Evolutionary conservation across 2,329 filamentous ascomycete species (phyloP).

Genomic region (Fusarium sp.): DNA sequence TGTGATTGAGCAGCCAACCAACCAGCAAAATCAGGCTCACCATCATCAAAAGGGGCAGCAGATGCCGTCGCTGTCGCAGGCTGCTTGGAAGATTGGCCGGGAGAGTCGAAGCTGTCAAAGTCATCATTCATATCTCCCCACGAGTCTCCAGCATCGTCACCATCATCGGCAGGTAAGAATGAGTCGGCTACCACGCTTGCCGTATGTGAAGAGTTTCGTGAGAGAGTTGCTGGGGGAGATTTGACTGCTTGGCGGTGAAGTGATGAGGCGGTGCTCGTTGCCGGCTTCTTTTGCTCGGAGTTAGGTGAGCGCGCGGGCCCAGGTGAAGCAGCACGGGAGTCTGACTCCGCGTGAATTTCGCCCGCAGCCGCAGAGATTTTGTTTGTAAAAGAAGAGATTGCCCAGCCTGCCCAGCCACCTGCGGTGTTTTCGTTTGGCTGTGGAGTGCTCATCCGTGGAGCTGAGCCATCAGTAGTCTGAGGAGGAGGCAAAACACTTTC

Average conservation of each 20-base stretch:
- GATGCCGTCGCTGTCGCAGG: slow-evolving; percentile 49
- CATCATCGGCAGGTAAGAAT: slow-evolving; percentile 67
- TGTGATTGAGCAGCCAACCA: slow-evolving; percentile 90
- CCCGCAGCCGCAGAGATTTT: slow-evolving; percentile 87
- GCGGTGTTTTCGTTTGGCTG: slow-evolving; percentile 67
- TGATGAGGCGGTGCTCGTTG: slow-evolving; percentile 65
- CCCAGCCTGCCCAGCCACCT: slow-evolving; percentile 90
- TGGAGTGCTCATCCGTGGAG: slow-evolving; percentile 83
- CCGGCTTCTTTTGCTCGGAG: slow-evolving; percentile 51
- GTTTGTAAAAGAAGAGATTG: slow-evolving; percentile 98
- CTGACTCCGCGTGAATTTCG: slow-evolving; percentile 77
- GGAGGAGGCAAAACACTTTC: slow-evolving; percentile 81
- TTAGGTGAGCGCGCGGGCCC: slow-evolving; percentile 56
- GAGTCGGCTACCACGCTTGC: slow-evolving; percentile 59
- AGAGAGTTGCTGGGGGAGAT: slow-evolving; percentile 61
- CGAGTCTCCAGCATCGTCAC: slow-evolving; percentile 74
- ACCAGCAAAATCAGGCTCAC: slow-evolving; percentile 94
- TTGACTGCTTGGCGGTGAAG: slow-evolving; percentile 71
- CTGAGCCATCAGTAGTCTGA: slow-evolving; percentile 61
- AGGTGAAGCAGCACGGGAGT: slow-evolving; percentile 56
- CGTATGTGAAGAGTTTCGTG: slow-evolving; percentile 62
- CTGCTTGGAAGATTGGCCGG: slow-evolving; percentile 40
- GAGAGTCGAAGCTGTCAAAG: slow-evolving; percentile 55
- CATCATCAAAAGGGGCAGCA: slow-evolving; percentile 77
- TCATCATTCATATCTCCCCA: slow-evolving; percentile 79